Base-by-base conservation (phyloP, 495 filamentous ascomycete species). In the Penicillium simplicissimum region DNA sequence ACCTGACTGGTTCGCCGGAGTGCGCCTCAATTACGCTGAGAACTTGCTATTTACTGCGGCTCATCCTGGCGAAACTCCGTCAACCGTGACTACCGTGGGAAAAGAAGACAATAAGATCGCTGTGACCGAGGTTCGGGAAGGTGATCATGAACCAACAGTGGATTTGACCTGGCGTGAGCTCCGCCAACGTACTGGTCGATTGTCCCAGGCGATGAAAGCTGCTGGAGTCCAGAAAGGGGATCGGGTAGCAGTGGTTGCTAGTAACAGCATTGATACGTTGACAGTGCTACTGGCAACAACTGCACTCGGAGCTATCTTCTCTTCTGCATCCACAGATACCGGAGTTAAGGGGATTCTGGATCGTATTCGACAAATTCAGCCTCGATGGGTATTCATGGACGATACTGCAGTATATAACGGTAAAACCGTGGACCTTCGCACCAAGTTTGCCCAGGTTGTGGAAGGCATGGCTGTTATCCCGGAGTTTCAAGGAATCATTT, bases 371-470 rank as follows among this genome's bases (percentile, higher is more conserved):
- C 90, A 93, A 74, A 83, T 92, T 51, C 77, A 87, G 66, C 90
- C 89, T 35, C 81, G 80, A 71, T 88, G 82, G 63, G 74, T 94
- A 13, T 93, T 94, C 68, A 82, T 91, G 72, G 90, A 94, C 61
- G 90, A 94, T 65, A 81, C 78, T 11, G 81, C 89, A 5, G 73
- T 93, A 14, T 94, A 94, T 67, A 94, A 94, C 67, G 88, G 89
- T 17, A 90, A 89, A 71, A 81, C 76, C 7, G 79, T 89, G 8
- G 90, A 93, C 65, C 74, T 94, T 21, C 80, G 88, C 13, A 61
- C 71, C 2, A 93, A 93, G 70, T 92, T 94, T 75, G 68, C 68
- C 8, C 84, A 90, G 35, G 77, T 93, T 40, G 78, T 87, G 1
- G 68, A 71, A 1, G 89, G 88, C 0, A 79, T 94, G 77, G 65